Base-by-base conservation (phyloP, 495 filamentous ascomycete species). In the Lasiosphaeria miniovina region DNA sequence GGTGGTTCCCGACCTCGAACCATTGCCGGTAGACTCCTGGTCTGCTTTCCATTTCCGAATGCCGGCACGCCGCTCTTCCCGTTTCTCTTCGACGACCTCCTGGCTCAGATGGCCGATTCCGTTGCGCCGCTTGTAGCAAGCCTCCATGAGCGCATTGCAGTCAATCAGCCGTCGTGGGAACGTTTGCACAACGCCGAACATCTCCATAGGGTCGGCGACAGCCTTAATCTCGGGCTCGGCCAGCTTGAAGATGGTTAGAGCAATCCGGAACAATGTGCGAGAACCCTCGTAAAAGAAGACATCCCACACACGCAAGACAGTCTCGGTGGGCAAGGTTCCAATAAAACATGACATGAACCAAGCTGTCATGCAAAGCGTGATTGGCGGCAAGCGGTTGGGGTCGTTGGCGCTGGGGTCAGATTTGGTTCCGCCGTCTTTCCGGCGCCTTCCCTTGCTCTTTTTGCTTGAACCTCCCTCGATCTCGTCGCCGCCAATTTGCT, bases 341-440 rank as follows among this genome's bases (percentile, higher is more conserved):
- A 97, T 93, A 72, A 94, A 97, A 49, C 92, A 87, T 14, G 88
- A 91, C 94, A 98, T 98, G 72, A 98, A 95, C 94, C 94, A 98
- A n/a, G 91, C 88, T 2, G 93, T 96, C 66, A 93, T 88, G 60
- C 92, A 93, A 2, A 98, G 82, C 8, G 91, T 93, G 64, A 98
- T 92, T 10, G 94, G 90, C 0, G 94, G 94, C 7, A 96, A 77
- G 3, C 89, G 85, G 24, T 75, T 75, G 2, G 77, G 69, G 55
- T 79, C 77, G 61, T 56, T 67, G 46, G 66, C 55, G 45, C 59
- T 61, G 34, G 50, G 60, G 24, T 36, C 7, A 12, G 65, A 50
- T 32, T 63, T 61, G 31, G 66, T 68, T 33, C 56, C 51, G 38
- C 41, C 59, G 46, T 60, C 58, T 60, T 72, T 74, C 49, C 62